Base-by-base conservation (phyloP, 345 rosid genomes). In the Ailanthus altissimus region DNA sequence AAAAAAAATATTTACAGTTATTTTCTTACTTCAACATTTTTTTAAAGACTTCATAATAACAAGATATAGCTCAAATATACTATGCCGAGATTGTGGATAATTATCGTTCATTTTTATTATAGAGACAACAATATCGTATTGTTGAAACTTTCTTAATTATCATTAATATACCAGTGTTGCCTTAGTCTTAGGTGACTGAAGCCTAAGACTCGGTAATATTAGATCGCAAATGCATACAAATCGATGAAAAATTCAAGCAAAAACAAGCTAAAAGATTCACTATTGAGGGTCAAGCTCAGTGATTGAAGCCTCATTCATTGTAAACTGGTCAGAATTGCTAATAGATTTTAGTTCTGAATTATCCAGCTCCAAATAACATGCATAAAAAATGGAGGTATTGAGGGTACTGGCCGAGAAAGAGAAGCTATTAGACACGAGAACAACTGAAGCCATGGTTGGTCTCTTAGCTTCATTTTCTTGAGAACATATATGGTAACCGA, bases 361-460 rank as follows among this genome's bases (percentile, higher is more conserved):
- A 36, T 62, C 20, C 20, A 10, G 67, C 8, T 14, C 20, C 18
- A 7, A 25, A 43, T 62, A 2, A 8, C 6, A 45, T 61, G 42
- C 66, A 67, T 13, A 47, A 6, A 68, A 16, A 25, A 49, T 8
- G 43, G 23, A 16, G 94, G 93, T 58, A 64, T 28, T 2, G 83
- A 81, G 0, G 92, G 93, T 11, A 65, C 46, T 0, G 82, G 80
- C 12, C 89, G 83, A 1, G 85, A 79, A 14, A 80, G 53, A 0
- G 86, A 32, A 32, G 74, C 87, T 86, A 12, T 28, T 79, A 12
- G 88, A 86, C 94, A 90, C 85, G 0, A 86, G 80, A 51, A 59
- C 79, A 62, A 92, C 67, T 0, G 83, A 59, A 40, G 80, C 75
- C 91, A 88, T 90, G 7, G 86, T 85, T 25, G 93, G 91, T 40